These are phyloP conservation scores for Letharia lupina DNA, from an alignment of 495 filamentous ascomycete species.

Conservation along the genomic window DNA sequence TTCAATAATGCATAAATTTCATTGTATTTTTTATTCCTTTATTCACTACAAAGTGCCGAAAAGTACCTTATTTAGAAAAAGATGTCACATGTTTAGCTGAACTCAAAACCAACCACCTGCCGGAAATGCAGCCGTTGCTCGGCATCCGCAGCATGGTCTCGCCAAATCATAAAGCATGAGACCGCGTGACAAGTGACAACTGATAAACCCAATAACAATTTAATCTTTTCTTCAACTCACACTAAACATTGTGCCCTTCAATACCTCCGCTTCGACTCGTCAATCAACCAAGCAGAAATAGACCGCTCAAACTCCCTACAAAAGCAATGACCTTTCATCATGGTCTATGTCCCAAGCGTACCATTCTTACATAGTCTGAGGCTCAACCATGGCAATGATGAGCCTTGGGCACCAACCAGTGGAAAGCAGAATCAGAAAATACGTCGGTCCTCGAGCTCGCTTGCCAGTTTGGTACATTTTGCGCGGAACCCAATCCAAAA, in stretches of 20 bases:
- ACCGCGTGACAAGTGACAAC: not conserved
- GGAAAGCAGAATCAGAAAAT: slow-evolving; percentile 4
- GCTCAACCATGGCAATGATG: slow-evolving; percentile 10
- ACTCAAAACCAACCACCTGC: too few relatives aligned
- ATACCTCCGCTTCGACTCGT: not conserved
- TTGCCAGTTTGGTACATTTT: slow-evolving; percentile 23
- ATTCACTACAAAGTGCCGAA: too few relatives aligned
- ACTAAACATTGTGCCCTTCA: not conserved
- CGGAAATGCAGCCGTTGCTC: not conserved
- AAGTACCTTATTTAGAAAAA: too few relatives aligned
- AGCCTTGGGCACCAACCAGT: not conserved
- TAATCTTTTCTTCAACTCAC: too few relatives aligned
- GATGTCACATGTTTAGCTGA: too few relatives aligned
- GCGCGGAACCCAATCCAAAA: slow-evolving; percentile 23
- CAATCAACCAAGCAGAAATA: not conserved
- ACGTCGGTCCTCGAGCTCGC: slow-evolving; percentile 16
- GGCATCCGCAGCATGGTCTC: not conserved
- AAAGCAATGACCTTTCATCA: slow-evolving; percentile 12
- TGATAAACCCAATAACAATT: not conserved
- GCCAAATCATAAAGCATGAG: not conserved
- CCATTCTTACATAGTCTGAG: slow-evolving; percentile 11
- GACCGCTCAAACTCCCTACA: not conserved
- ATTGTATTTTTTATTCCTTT: too few relatives aligned
- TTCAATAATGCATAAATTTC: too few relatives aligned
- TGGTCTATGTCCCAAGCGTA: slow-evolving; percentile 14